These are phyloP conservation scores for Rutidosis leptorrhynchoides DNA, from an alignment of 129 eudicot species.

Conservation along the genomic window DNA sequence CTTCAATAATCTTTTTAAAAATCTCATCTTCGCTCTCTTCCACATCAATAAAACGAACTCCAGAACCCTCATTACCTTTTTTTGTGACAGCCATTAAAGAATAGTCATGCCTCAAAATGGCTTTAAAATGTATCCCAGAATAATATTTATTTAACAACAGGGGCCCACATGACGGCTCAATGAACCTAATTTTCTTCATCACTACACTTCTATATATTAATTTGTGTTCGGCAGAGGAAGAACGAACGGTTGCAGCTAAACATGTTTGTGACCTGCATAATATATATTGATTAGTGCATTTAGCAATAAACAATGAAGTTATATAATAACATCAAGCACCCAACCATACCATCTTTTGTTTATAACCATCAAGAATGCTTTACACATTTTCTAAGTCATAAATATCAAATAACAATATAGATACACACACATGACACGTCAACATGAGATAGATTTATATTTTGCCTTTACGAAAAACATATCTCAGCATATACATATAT, in stretches of 20 bases:
- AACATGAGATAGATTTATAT: no score
- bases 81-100: slow-evolving; percentile 57
- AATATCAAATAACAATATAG: neutral
- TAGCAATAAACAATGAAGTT: neutral
- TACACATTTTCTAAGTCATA: neutral
- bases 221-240: slow-evolving; percentile 36
- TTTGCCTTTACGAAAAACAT: no score
- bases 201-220: slow-evolving; percentile 26
- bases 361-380: neutral
- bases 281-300: neutral
- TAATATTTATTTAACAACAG: slow-evolving; percentile 24
- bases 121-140: slow-evolving; percentile 3
- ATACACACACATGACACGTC: neutral
- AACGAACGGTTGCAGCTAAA: slow-evolving; percentile 31
- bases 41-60: slow-evolving; percentile 69
- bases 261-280: slow-evolving; percentile 29
- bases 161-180: slow-evolving; percentile 23
- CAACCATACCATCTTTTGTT: slow-evolving; percentile 18
- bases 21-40: slow-evolving; percentile 30
- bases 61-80: slow-evolving; percentile 54
- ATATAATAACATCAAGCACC: neutral
- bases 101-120: slow-evolving; percentile 18
- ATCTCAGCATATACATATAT: neutral
- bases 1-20: no score
- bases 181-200: slow-evolving; percentile 15